Evolutionary conservation across 495 filamentous ascomycete species (phyloP), one percentile per base, ranked within the genome.

Genomic region (Neurospora terricola): DNA sequence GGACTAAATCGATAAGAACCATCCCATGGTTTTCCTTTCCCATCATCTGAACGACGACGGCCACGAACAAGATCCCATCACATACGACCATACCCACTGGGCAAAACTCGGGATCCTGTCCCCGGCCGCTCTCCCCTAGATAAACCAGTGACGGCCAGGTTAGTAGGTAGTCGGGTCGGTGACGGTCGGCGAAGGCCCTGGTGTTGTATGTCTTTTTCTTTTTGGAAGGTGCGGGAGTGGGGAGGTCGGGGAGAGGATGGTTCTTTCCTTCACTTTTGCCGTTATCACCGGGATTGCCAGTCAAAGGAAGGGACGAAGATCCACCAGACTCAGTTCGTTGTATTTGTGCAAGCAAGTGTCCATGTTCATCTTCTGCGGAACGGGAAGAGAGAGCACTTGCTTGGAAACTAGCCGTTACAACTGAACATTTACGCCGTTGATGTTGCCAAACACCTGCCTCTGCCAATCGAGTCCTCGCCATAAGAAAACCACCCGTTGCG

Each of bases 161-260:
- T 77, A 84, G 84, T 83, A 84, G 80, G 84, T 83, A 84, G 80
- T 85, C 80, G 79, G 80, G 82, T 85, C 77, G 83, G 81, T 84
- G 84, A 84, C 81, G 79, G 42, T 4, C 42, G 42, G 42, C 42
- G 18, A 21, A 45, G 4, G 10, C 18, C 42, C 42, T 21, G 18
- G 8, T 21, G 42, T n/a, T 45, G 18, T 45, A 21, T 45, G 8
- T 21, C 42, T 21, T 45, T 45, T 48, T 21, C 9, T 23, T 21
- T 48, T 48, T 0, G 43, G 43, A 48, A 21, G 43, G 43, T 48
- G n/a, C 9, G 43, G n/a, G n/a, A n/a, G n/a, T n/a, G n/a, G 43
- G 39, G 12, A 12, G 43, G n/a, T 5, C n/a, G 1, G 43, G 40
- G 40, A n/a, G 5, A n/a, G 0, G 42, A 23, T 48, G 43, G n/a